phyloP scores from a whole-genome alignment of 305 asterid genomes.

The Fraxinus dipetala region DNA sequence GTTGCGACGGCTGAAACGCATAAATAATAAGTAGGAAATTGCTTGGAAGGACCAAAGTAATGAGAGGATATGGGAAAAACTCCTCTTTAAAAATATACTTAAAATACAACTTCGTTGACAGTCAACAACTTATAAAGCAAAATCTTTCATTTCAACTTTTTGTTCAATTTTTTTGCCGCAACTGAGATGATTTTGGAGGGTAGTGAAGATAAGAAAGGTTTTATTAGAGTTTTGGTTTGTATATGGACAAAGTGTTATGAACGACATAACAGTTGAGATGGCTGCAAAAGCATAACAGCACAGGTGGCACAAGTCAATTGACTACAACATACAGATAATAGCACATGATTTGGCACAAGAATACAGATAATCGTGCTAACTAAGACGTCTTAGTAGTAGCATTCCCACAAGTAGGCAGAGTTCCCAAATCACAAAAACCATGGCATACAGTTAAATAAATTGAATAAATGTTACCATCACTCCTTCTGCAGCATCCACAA shows the following conservation, averaged over 20 bases:
- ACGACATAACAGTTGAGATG: background rate
- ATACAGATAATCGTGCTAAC: background rate
- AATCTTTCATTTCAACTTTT: background rate
- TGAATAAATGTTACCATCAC: slow-evolving; percentile 61
- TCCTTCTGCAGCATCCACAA: slow-evolving; percentile 98
- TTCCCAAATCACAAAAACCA: background rate
- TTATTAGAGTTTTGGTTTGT: background rate
- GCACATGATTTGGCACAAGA: background rate
- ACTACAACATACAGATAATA: background rate
- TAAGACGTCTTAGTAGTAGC: background rate
- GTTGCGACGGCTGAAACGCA: background rate
- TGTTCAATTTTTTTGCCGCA: background rate
- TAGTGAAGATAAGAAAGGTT: background rate
- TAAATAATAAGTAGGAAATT: background rate
- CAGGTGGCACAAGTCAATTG: background rate
- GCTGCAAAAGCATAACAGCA: background rate
- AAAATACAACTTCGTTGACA: background rate
- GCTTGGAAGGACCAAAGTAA: background rate
- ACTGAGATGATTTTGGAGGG: background rate
- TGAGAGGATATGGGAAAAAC: background rate
- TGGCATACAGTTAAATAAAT: background rate
- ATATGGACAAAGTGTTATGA: background rate
- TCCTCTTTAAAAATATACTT: background rate
- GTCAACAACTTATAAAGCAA: background rate
- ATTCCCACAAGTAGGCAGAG: background rate